These are phyloP conservation scores for Sporisorium scitamineum DNA, from an alignment of 1,284 basidiomycete genomes.

Conservation along the genomic window DNA sequence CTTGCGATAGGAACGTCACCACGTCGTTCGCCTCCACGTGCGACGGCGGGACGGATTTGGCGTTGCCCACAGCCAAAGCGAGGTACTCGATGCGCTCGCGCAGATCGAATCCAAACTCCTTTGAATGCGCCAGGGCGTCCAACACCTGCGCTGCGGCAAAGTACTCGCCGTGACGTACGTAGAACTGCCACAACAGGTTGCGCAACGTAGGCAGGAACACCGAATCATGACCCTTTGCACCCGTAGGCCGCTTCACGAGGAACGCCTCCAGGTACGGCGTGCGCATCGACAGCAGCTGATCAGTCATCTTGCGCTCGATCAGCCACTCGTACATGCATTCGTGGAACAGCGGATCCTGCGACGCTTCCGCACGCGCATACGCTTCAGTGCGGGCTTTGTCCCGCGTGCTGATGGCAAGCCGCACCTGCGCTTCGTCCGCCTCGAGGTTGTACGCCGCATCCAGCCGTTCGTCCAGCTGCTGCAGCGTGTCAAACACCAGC, in stretches of 20 bases:
- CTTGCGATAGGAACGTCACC: constrained; percentile 90
- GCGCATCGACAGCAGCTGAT: constrained; percentile 79
- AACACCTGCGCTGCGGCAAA: constrained; percentile 91
- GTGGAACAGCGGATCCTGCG: constrained; percentile 92
- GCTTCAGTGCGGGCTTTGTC: constrained; percentile 64
- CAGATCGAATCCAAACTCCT: constrained; percentile 74
- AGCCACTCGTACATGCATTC: constrained; percentile 95
- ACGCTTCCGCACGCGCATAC: constrained; percentile 76
- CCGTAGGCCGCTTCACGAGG: constrained; percentile 82
- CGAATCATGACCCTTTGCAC: constrained; percentile 63
- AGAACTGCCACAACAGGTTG: constrained; percentile 95
- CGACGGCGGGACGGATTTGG: constrained; percentile 74
- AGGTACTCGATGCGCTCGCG: constrained; percentile 66
- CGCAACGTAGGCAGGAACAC: constrained; percentile 72
- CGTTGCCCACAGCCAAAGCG: constrained; percentile 87
- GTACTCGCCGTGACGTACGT: constrained; percentile 76
- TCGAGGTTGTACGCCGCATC: constrained; percentile 51
- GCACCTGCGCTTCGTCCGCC: constrained; percentile 57
- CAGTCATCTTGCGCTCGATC: constrained; percentile 80
- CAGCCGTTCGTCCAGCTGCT: constrained; percentile 77
- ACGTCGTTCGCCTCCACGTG: constrained; percentile 77
- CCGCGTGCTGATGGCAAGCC: constrained; percentile 36
- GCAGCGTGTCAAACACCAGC: constrained; percentile 76
- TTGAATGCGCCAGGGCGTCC: constrained; percentile 85
- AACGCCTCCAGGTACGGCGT: constrained; percentile 88